These are phyloP conservation scores for Nyctanthes arbortristis DNA, from an alignment of 257 asterid genomes.

Conservation along the genomic window DNA sequence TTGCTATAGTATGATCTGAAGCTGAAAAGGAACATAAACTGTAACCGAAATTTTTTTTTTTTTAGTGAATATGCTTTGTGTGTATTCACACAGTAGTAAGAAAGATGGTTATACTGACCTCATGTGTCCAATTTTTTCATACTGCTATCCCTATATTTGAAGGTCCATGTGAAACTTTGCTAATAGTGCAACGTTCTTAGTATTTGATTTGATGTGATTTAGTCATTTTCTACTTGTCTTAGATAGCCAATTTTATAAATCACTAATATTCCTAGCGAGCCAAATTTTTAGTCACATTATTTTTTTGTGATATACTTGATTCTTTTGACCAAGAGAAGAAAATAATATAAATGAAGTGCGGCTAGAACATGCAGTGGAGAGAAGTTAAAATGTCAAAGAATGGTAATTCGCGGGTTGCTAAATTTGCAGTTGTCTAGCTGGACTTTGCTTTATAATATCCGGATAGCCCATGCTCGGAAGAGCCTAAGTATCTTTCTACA, in stretches of 20 bases:
- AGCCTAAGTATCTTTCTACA: neutral
- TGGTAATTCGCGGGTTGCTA: neutral
- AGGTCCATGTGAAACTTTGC: neutral
- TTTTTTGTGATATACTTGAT: no score
- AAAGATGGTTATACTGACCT: neutral
- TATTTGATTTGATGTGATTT: neutral
- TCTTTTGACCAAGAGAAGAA: slow-evolving; percentile 9
- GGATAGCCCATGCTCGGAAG: neutral
- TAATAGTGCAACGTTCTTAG: neutral
- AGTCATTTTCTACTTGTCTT: neutral
- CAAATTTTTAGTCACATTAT: no score
- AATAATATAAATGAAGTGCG: neutral
- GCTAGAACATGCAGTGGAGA: neutral
- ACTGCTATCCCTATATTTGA: slow-evolving; percentile 1
- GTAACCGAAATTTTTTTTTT: neutral
- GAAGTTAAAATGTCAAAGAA: slow-evolving; percentile 14
- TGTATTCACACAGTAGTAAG: neutral
- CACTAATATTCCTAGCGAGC: no score
- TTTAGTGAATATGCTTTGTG: no score
- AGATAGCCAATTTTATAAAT: neutral
- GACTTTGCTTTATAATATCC: neutral
- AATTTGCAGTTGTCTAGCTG: neutral
- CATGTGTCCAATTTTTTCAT: slow-evolving; percentile 9
- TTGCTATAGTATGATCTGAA: neutral
- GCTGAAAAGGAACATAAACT: slow-evolving; percentile 1